Evolutionary conservation across 352 stramenopile species (phyloP).

Genomic region (Phytophthora palmivora): DNA sequence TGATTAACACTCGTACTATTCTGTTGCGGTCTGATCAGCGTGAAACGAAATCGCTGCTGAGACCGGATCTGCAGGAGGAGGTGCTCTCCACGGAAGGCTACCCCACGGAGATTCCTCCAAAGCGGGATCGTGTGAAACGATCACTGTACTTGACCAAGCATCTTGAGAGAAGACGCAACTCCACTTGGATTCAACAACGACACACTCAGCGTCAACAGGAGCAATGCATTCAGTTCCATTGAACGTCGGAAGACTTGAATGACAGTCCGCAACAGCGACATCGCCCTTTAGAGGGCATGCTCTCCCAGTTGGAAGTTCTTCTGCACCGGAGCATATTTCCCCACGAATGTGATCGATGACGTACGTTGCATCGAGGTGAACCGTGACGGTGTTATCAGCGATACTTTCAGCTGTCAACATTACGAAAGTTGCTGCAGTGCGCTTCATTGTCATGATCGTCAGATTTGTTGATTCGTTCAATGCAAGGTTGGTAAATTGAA

Average conservation of each 20-base stretch:
- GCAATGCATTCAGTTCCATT: constrained; percentile 15
- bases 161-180: constrained; percentile 4
- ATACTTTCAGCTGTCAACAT: too few relatives aligned
- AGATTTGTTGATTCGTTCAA: too few relatives aligned
- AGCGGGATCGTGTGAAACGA: not conserved
- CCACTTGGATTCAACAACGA: constrained; percentile 3
- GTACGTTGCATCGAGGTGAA: too few relatives aligned
- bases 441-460: too few relatives aligned
- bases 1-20: too few relatives aligned
- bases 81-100: constrained; percentile 32
- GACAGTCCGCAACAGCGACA: constrained; percentile 12
- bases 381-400: too few relatives aligned
- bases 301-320: not conserved
- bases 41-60: not conserved
- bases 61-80: constrained; percentile 9
- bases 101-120: constrained; percentile 25
- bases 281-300: constrained; percentile 9
- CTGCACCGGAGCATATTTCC: constrained; percentile 1
- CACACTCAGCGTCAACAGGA: constrained; percentile 9
- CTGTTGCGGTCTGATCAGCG: constrained; percentile 1
- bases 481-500: too few relatives aligned
- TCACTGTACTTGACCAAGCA: constrained; percentile 14
- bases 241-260: constrained; percentile 1
- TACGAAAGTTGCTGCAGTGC: too few relatives aligned
- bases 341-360: constrained; percentile 1